These are phyloP conservation scores for Talinum fruticosum DNA, from an alignment of 148 eudicot species.

Conservation along the genomic window DNA sequence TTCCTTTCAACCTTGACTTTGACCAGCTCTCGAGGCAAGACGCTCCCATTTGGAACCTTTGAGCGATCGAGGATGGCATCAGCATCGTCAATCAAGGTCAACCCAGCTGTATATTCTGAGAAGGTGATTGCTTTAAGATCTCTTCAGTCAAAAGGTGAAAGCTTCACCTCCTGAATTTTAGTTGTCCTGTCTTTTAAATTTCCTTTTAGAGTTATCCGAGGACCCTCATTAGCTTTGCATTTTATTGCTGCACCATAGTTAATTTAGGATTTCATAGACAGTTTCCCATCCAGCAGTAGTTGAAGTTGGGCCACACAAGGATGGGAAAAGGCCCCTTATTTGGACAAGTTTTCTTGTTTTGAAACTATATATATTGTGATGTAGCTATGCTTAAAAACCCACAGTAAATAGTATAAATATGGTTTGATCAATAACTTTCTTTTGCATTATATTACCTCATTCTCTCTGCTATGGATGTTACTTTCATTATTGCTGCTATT, in stretches of 20 bases:
- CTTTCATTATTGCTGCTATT: not conserved
- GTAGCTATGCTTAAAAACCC: conserved; percentile 21
- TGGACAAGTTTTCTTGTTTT: conserved; percentile 11
- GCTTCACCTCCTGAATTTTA: conserved; percentile 26
- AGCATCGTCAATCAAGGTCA: no score
- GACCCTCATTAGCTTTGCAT: conserved; percentile 12
- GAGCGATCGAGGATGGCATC: conserved; percentile 6
- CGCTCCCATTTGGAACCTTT: conserved; percentile 27
- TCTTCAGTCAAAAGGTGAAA: conserved; percentile 24
- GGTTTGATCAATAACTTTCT: conserved; percentile 20
- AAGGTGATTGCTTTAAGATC: conserved; percentile 26
- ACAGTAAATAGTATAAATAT: conserved; percentile 36
- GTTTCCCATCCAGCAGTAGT: conserved; percentile 28
- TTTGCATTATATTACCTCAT: not conserved
- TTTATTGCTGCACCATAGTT: conserved; percentile 16
- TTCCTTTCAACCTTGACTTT: conserved; percentile 34
- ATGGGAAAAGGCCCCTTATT: conserved; percentile 21
- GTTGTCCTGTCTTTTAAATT: conserved; percentile 9
- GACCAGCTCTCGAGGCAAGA: conserved; percentile 34
- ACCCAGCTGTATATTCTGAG: conserved; percentile 28
- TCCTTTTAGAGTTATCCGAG: conserved; percentile 19
- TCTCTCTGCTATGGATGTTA: not conserved
- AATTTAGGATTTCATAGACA: conserved; percentile 8
- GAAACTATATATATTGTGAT: conserved; percentile 24
- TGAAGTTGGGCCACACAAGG: conserved; percentile 18